Evolutionary conservation across 2,329 filamentous ascomycete genomes (phyloP).

Genomic region (Ceratocystis papillata): DNA sequence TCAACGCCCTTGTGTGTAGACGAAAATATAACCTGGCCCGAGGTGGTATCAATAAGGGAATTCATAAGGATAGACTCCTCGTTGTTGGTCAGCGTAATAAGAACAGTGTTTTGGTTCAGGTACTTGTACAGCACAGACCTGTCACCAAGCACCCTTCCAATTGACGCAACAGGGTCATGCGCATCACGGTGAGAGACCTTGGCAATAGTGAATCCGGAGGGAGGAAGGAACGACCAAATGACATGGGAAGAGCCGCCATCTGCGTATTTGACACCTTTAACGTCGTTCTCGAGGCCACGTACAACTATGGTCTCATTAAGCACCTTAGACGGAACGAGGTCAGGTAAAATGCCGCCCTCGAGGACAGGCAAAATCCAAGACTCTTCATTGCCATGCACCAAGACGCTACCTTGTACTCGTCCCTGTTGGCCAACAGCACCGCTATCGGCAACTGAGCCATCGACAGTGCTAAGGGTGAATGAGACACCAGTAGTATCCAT

Average conservation of each 20-base stretch:
- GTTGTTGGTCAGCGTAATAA: constrained; percentile 60
- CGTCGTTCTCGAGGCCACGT: constrained; percentile 38
- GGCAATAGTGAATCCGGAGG: constrained; percentile 55
- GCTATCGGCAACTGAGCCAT: constrained; percentile 41
- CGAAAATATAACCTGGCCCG: constrained; percentile 67
- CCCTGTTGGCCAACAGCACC: constrained; percentile 34
- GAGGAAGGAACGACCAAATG: constrained; percentile 64
- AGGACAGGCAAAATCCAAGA: constrained; percentile 46
- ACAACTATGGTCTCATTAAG: constrained; percentile 47
- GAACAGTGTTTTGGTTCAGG: constrained; percentile 72
- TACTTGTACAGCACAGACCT: constrained; percentile 96
- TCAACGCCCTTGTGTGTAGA: constrained; percentile 64
- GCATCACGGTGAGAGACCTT: constrained; percentile 55
- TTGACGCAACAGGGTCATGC: constrained; percentile 84
- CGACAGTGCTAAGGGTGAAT: constrained; percentile 44
- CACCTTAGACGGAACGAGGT: constrained; percentile 37
- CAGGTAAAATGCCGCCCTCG: constrained; percentile 39
- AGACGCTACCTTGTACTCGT: constrained; percentile 36
- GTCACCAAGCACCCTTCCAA: constrained; percentile 85
- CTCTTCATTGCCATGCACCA: constrained; percentile 43
- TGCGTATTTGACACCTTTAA: constrained; percentile 47
- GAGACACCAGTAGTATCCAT: constrained; percentile 52
- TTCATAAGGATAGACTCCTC: constrained; percentile 51
- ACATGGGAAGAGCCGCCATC: constrained; percentile 34
- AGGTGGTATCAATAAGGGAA: constrained; percentile 76